Evolutionary conservation across 805 yeast genomes (phyloP).

Genomic region (Kodamaea hsintzibuensis): DNA sequence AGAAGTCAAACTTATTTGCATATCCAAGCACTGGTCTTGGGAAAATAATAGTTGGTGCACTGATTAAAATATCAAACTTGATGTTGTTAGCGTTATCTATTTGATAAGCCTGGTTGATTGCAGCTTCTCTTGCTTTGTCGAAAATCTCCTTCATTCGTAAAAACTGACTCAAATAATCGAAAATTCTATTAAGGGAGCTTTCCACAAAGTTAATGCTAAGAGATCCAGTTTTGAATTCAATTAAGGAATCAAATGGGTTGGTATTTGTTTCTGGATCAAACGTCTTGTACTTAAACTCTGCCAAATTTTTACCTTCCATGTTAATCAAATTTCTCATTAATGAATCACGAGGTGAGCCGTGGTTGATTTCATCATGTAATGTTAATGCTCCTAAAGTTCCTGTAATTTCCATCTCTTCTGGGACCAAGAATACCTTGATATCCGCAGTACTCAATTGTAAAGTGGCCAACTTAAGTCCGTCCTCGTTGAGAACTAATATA

Average conservation of each 20-base stretch:
- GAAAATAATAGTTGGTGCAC: conserved; percentile 82
- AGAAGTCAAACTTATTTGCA: conserved; percentile 49
- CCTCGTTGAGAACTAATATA: conserved; percentile 76
- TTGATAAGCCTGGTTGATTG: conserved; percentile 76
- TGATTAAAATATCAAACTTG: conserved; percentile 68
- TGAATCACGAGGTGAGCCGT: conserved; percentile 60
- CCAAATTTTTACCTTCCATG: conserved; percentile 79
- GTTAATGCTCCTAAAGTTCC: conserved; percentile 78
- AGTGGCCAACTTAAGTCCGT: conserved; percentile 78
- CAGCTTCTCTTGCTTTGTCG: conserved; percentile 86
- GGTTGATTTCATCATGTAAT: conserved; percentile 72
- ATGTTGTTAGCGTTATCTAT: conserved; percentile 59
- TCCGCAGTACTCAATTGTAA: conserved; percentile 72
- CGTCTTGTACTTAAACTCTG: conserved; percentile 83
- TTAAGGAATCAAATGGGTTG: conserved; percentile 52
- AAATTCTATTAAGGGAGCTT: conserved; percentile 68
- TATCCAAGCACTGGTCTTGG: conserved; percentile 56
- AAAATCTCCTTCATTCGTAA: conserved; percentile 85
- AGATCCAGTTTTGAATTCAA: conserved; percentile 74
- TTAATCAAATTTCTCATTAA: conserved; percentile 64
- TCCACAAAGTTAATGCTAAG: conserved; percentile 78
- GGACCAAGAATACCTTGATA: conserved; percentile 62
- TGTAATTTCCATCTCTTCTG: conserved; percentile 72
- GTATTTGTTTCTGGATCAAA: conserved; percentile 55
- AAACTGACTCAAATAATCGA: conserved; percentile 69